Base-by-base conservation (phyloP, 768 basidiomycete genomes). In the Boletus reticuloceps region DNA sequence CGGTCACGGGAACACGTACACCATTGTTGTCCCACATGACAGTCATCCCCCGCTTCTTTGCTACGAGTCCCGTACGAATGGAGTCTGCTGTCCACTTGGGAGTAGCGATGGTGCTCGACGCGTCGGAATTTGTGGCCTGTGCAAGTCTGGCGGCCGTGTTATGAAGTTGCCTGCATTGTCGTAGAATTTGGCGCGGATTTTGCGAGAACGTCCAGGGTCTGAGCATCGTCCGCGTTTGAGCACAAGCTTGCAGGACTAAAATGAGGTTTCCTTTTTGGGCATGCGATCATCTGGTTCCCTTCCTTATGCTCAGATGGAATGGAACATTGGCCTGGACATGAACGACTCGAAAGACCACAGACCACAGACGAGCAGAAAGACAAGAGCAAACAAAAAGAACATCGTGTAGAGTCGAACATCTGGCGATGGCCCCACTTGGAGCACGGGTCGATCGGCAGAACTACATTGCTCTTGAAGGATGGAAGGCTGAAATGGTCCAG, bases 31-130 rank as follows among this genome's bases (percentile, higher is more conserved):
- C 91, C 91, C 93, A 98, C 65, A 98, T 75, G 14, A 83, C 83
- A 11, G 91, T 89, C 97, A 98, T 98, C 43, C 97, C 97, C 53
- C 93, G 85, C 77, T 99, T 99, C 54, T 88, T 82, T 25, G 94
- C 96, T 70, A 99, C 88, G 58, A 97, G 77, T 9, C 97, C 97
- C 0, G 94, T 96, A 54, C 97, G 82, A 59, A 89, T 81, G 8
- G 92, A 94, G 56, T 80, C 77, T 45, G 95, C 86, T 6, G 84
- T 84, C 95, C 95, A 97, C 81, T 89, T 86, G 12, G 76, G 56
- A 38, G 75, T 63, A 16, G 66, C 52, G 10, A 65, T 55, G 5
- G 66, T 55, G 27, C 59, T 31, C n/a, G 72, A 59, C 37, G 57
- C 55, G 31, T 40, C 59, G 16, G 62, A 42, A 41, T 51, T 51